Evolutionary conservation across 2,329 filamentous ascomycete genomes (phyloP).

Genomic region (Trichoderma sp.): DNA sequence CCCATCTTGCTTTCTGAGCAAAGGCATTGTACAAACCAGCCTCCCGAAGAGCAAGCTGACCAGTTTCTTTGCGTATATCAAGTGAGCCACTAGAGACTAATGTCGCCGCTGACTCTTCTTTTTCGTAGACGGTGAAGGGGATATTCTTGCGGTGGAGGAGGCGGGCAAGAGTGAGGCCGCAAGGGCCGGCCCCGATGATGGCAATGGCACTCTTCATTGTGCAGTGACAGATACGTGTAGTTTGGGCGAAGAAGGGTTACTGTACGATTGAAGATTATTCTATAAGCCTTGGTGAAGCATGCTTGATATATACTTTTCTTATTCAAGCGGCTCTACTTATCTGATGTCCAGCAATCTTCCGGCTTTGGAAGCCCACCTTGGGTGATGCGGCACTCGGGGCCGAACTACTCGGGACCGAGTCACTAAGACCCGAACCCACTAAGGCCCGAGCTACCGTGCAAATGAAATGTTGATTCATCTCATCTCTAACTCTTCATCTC

Average conservation of each 20-base stretch:
- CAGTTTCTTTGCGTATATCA: conserved; percentile 10
- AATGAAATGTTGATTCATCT: background rate
- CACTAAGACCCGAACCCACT: background rate
- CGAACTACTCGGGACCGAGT: background rate
- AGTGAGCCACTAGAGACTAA: background rate
- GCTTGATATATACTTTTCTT: background rate
- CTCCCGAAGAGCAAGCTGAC: background rate
- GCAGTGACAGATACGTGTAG: background rate
- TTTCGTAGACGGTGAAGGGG: background rate
- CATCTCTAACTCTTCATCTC: background rate
- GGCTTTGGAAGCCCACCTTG: background rate
- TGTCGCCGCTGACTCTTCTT: background rate
- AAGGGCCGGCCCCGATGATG: conserved; percentile 7
- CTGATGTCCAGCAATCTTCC: background rate
- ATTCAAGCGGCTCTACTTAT: background rate
- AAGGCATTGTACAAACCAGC: background rate
- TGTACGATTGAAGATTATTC: background rate
- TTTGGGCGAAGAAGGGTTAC: background rate
- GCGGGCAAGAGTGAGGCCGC: conserved; percentile 3
- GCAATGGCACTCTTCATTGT: conserved; percentile 4
- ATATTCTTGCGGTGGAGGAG: background rate
- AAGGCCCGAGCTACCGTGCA: background rate
- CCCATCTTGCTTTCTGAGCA: conserved; percentile 4
- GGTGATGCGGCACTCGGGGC: background rate
- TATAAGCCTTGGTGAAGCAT: background rate